These are phyloP conservation scores for Letharia lupina DNA, from an alignment of 495 filamentous ascomycete genomes.

Conservation along the genomic window DNA sequence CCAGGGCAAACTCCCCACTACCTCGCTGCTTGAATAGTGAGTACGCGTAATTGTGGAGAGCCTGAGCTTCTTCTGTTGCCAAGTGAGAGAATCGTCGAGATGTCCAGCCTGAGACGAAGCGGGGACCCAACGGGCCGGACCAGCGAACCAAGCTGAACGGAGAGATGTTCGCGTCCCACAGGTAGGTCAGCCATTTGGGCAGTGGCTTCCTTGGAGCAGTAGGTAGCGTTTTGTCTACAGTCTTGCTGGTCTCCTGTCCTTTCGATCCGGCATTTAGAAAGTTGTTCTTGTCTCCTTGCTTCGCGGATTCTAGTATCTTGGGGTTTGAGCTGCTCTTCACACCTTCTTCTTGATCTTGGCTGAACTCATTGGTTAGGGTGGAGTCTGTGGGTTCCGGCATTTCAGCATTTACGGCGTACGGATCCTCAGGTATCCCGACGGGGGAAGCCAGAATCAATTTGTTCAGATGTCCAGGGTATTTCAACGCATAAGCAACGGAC, in stretches of 20 bases:
- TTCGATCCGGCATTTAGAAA: slow-evolving; percentile 46
- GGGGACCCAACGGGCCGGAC: slow-evolving; percentile 83
- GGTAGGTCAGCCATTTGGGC: slow-evolving; percentile 77
- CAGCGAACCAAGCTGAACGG: slow-evolving; percentile 87
- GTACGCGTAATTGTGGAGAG: slow-evolving; percentile 86
- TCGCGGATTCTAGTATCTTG: slow-evolving; percentile 26
- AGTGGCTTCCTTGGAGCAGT: slow-evolving; percentile 48
- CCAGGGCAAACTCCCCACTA: slow-evolving; percentile 89
- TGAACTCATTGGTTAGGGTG: slow-evolving; percentile 61
- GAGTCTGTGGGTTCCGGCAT: slow-evolving; percentile 70
- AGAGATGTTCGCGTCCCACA: slow-evolving; percentile 96
- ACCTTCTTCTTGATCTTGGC: slow-evolving; percentile 59
- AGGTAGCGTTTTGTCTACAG: slow-evolving; percentile 32
- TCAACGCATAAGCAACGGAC: slow-evolving; percentile 86
- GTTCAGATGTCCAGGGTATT: slow-evolving; percentile 88
- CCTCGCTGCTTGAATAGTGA: slow-evolving; percentile 87
- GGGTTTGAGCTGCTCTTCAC: slow-evolving; percentile 34
- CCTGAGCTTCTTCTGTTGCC: slow-evolving; percentile 69
- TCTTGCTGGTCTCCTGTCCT: slow-evolving; percentile 28
- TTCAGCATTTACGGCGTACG: slow-evolving; percentile 73
- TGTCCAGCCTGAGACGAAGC: slow-evolving; percentile 92
- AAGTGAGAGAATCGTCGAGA: slow-evolving; percentile 84
- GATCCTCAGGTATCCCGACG: slow-evolving; percentile 91
- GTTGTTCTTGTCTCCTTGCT: slow-evolving; percentile 48
- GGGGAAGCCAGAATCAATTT: slow-evolving; percentile 93